These are phyloP conservation scores for Fusarium sp. DNA, from an alignment of 2,329 filamentous ascomycete genomes.

Conservation along the genomic window DNA sequence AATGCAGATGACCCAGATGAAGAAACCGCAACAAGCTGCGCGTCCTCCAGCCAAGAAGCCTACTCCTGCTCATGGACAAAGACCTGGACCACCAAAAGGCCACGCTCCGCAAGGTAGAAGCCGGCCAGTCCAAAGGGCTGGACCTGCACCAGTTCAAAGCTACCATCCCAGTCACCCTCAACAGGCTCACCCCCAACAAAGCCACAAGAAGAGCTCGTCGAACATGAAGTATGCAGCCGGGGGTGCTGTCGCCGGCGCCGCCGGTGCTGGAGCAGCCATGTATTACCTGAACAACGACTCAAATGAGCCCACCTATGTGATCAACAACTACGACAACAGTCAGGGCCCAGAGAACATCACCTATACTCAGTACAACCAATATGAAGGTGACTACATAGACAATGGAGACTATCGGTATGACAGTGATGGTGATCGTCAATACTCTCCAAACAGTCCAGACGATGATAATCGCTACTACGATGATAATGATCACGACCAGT, in stretches of 20 bases:
- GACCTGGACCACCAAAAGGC: background rate
- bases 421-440: background rate
- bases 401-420: background rate
- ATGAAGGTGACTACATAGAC: background rate
- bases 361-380: background rate
- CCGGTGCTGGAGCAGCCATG: background rate
- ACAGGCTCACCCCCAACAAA: background rate
- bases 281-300: slow-evolving; percentile 6
- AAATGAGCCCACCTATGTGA: slow-evolving; percentile 6
- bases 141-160: background rate
- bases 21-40: slow-evolving; percentile 3
- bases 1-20: slow-evolving; percentile 25
- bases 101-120: background rate
- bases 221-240: slow-evolving; percentile 6
- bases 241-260: background rate
- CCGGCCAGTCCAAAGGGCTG: background rate
- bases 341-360: background rate
- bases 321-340: slow-evolving; percentile 12
- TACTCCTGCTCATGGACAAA: background rate
- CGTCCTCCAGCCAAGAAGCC: background rate
- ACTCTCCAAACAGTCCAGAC: background rate
- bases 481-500: background rate
- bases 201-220: background rate
- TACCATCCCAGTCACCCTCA: background rate
- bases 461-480: background rate